Base-by-base conservation (phyloP, 2,329 filamentous ascomycete genomes). In the Fusarium sacchari region DNA sequence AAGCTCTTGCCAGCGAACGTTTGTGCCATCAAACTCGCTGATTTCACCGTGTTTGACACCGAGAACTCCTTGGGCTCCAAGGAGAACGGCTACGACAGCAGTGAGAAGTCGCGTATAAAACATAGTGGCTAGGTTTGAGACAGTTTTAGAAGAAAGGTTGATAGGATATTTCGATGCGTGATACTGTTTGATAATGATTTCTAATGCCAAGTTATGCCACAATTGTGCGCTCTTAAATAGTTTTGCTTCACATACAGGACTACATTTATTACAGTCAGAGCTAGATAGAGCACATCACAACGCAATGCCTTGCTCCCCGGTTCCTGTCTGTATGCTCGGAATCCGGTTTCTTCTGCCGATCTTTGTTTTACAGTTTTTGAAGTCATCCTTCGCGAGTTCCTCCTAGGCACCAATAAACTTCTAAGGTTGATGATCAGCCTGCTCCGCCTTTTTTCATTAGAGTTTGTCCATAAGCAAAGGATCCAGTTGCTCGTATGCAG, bases 181-280 rank as follows among this genome's bases (percentile, higher is more conserved):
- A 5, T 0, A 7, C 5, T 46, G 6, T 14, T 2, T 22, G 26
- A 15, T 28, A 4, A 15, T 28, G 9, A 15, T 28, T 47, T 47
- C 9, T 0, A 28, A 22, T 22, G 4, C 6, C 7, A 4, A 28
- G 18, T 14, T 46, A 7, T 15, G 26, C 20, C 20, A 7, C 4
- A 28, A 7, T 22, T 28, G 18, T 15, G 6, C 3, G 18, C 1
- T 4, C 1, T 47, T 22, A 47, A 28, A 7, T 47, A 47, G 6
- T 47, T 46, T 15, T 11, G 3, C 1, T 7, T 2, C 0, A 11
- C 3, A 15, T 5, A 7, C 0, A 15, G 22, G 18, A 20, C 18
- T 3, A 2, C 6, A 5, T 15, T 15, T 3, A 9, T 3, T 5
- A 0, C 20, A 10, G 5, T 10, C 0, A 28, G 12, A 28, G 0